These are phyloP conservation scores for Solanum hybrid DNA, from an alignment of 305 asterid genomes.

Conservation along the genomic window DNA sequence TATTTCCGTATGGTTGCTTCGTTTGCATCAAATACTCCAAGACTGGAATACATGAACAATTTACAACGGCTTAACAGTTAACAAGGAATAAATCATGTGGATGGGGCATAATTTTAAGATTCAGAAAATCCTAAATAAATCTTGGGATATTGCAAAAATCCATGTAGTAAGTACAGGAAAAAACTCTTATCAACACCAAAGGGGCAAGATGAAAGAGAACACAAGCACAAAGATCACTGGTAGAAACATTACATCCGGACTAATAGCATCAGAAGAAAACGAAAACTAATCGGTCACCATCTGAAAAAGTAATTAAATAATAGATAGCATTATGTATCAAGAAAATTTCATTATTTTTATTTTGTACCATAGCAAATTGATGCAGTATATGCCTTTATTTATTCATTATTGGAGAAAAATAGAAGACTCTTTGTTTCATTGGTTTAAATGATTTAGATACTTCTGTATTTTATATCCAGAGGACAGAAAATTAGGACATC, in stretches of 20 bases:
- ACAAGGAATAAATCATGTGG: not conserved
- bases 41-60: not conserved
- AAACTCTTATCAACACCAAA: not conserved
- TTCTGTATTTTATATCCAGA: not conserved
- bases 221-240: not conserved
- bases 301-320: not conserved
- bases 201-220: not conserved
- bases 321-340: not conserved
- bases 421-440: not conserved
- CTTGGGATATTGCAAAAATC: not conserved
- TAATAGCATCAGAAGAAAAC: not conserved
- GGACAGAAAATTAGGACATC: not conserved
- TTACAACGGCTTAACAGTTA: not conserved
- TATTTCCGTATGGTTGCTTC: not conserved
- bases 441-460: not conserved
- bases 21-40: not conserved
- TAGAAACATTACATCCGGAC: not conserved
- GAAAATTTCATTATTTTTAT: not conserved
- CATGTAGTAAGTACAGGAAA: not conserved
- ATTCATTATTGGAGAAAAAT: not conserved
- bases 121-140: not conserved
- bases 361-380: not conserved
- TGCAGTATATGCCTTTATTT: not conserved
- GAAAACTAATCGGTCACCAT: not conserved
- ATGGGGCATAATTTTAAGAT: not conserved